These are phyloP conservation scores for Scheffersomyces amazonensis DNA, from an alignment of 805 yeast genomes.

Conservation along the genomic window DNA sequence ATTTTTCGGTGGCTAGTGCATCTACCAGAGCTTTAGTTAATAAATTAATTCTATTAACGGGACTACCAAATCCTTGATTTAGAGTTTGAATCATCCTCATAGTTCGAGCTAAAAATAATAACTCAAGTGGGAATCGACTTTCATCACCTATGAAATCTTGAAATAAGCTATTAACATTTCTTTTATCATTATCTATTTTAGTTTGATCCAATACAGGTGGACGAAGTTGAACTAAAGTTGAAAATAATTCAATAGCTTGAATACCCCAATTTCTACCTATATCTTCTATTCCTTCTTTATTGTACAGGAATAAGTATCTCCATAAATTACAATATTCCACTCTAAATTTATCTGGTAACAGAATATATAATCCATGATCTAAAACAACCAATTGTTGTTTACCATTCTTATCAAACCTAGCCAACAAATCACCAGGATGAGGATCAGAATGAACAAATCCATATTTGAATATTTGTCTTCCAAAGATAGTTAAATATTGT, in stretches of 20 bases:
- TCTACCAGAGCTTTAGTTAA: conserved; percentile 56
- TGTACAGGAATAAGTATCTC: conserved; percentile 56
- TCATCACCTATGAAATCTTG: conserved; percentile 58
- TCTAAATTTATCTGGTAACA: conserved; percentile 49
- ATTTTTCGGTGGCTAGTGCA: conserved; percentile 12
- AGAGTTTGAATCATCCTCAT: conserved; percentile 74
- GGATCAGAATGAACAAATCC: conserved; percentile 75
- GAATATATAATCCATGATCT: conserved; percentile 73
- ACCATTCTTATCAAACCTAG: conserved; percentile 35
- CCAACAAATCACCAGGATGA: conserved; percentile 76
- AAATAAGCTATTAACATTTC: conserved; percentile 44
- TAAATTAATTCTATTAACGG: conserved; percentile 68
- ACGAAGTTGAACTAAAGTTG: conserved; percentile 51
- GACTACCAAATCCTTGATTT: conserved; percentile 64
- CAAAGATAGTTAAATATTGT: conserved; percentile 49
- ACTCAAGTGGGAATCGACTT: conserved; percentile 61
- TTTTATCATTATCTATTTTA: conserved; percentile 25
- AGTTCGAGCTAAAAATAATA: conserved; percentile 64
- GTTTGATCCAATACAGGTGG: conserved; percentile 31
- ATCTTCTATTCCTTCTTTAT: conserved; percentile 43
- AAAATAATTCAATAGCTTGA: conserved; percentile 59
- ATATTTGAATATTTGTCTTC: conserved; percentile 61
- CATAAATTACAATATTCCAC: conserved; percentile 59
- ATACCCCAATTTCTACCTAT: conserved; percentile 68
- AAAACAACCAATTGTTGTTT: conserved; percentile 61